Base-by-base conservation (phyloP, 495 filamentous ascomycete species). In the Neurospora sp. region DNA sequence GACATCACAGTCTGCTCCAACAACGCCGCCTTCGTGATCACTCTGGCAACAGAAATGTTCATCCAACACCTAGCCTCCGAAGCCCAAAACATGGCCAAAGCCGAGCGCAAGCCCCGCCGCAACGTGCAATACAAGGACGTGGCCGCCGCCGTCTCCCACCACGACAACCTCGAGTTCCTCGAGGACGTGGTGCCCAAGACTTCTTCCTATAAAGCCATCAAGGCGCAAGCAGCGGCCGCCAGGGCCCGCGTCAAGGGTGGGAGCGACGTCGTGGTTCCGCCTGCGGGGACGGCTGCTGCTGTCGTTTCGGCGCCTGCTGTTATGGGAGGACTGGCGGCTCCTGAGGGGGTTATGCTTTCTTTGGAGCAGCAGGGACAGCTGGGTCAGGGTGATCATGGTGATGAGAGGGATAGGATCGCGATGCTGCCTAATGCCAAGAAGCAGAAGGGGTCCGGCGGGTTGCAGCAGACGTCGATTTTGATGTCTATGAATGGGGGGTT, bases 61-160 rank as follows among this genome's bases (percentile, higher is more conserved):
- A 92, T 99, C 75, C 93, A 97, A 79, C 91, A 98, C 79, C 87
- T 99, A 41, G 90, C 93, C 37, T 88, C 90, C 74, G 92, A 97
- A 83, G 92, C 89, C 38, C 88, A 97, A 77, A 94, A 93, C 78
- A 92, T 97, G 79, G 92, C 96, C 73, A 94, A 94, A 75, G 87
- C 93, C 5, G 96, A 98, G 80, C 87, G 91, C 72, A 98, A 98
- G 81, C 95, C 94, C 38, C 88, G 96, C 46, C 90, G 95, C 75
- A 97, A 94, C 72, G 90, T 99, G 76, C 96, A 98, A 81, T 99
- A 99, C 86, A 94, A 92, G 81, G 96, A 99, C 82, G 85, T 98
- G 92, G 94, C 96, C 72, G 92, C 89, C 78, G 95, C 96, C 37
- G 93, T 98, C 59, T 88, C 93, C 12, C 92, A 92, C 79, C 89